Conservation (phyloP, 2,329 filamentous ascomycete species). For the Balansia obtecta region DNA sequence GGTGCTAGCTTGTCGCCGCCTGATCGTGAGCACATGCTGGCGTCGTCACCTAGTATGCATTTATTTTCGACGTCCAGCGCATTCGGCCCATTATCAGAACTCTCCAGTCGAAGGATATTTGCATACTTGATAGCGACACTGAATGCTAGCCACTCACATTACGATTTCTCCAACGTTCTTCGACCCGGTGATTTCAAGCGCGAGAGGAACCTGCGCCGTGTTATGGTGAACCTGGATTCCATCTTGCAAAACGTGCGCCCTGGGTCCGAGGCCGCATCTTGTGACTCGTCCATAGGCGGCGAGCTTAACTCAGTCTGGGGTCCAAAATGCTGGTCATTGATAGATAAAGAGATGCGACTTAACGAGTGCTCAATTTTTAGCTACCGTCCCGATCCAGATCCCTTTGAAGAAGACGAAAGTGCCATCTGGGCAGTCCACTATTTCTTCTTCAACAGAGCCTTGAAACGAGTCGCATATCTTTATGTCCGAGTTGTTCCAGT, state of each 20-base stretch:
- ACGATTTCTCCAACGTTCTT: conserved; percentile 90
- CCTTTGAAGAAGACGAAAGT: conserved; percentile 82
- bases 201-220: conserved; percentile 64
- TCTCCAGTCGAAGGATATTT: conserved; percentile 81
- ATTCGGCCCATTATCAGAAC: conserved; percentile 81
- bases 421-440: conserved; percentile 94
- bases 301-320: conserved; percentile 60
- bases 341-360: conserved; percentile 90
- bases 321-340: conserved; percentile 78
- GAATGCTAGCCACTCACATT: conserved; percentile 82
- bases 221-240: conserved; percentile 80
- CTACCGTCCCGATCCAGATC: conserved; percentile 80
- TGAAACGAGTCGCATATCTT: conserved; percentile 88
- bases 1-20: conserved; percentile 81
- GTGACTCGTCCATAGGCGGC: conserved; percentile 26
- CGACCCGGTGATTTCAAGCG: conserved; percentile 82
- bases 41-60: conserved; percentile 46
- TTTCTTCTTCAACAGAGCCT: conserved; percentile 91
- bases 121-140: conserved; percentile 93
- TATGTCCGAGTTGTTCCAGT: conserved; percentile 82
- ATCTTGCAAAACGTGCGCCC: conserved; percentile 80
- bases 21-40: conserved; percentile 57
- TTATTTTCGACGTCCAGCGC: conserved; percentile 71
- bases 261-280: conserved; percentile 33
- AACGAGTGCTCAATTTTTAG: conserved; percentile 82